Evolutionary conservation across 352 stramenopile genomes (phyloP).

Genomic region (Phytopythium oedochilum): DNA sequence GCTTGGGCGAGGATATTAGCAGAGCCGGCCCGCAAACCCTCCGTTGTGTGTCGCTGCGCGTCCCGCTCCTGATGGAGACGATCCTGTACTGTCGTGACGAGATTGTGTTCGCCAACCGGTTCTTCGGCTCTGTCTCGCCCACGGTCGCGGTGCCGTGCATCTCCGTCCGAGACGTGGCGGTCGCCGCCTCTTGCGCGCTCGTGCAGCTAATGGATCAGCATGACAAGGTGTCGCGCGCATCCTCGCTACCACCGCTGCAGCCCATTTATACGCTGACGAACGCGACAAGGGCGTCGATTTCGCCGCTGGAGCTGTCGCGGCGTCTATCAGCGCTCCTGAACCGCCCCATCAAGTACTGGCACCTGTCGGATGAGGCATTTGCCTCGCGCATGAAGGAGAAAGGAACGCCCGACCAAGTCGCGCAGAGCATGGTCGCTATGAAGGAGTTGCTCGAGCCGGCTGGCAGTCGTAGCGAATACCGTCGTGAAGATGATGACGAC

Average conservation of each 20-base stretch:
- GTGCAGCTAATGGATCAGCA: conserved; percentile 2
- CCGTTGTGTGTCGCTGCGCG: conserved; percentile 48
- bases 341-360: conserved; percentile 47
- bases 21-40: conserved; percentile 24
- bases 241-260: conserved; percentile 26
- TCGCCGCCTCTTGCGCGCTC: conserved; percentile 46
- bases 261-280: conserved; percentile 50
- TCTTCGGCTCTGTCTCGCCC: conserved; percentile 43
- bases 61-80: conserved; percentile 75
- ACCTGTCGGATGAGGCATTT: conserved; percentile 36
- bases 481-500: background rate
- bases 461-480: too few species aligned
- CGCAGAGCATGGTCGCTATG: conserved; percentile 43
- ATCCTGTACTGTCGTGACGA: conserved; percentile 73
- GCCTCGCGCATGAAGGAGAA: conserved; percentile 47
- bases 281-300: conserved; percentile 26
- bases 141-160: conserved; percentile 60
- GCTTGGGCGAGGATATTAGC: background rate
- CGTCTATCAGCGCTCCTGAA: conserved; percentile 30
- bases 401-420: conserved; percentile 37
- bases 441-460: conserved; percentile 41
- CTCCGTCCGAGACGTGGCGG: conserved; percentile 54
- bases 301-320: conserved; percentile 33
- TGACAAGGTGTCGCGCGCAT: background rate
- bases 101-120: conserved; percentile 59